phyloP scores from a whole-genome alignment of 225 moss, liverwort and hornwort species.

The Marchantia polymorpha region DNA sequence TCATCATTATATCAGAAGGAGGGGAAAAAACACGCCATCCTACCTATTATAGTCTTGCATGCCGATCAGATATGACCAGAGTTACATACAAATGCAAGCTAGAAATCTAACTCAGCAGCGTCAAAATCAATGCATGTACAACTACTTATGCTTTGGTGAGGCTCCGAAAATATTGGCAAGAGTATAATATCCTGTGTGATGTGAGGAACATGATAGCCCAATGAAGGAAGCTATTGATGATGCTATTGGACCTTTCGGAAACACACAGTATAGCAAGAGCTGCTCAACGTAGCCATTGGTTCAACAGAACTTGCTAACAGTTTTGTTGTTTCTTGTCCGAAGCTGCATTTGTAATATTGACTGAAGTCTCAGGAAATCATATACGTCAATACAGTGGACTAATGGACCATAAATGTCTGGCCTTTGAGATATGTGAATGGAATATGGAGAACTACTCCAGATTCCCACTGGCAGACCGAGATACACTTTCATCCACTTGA shows the following conservation, averaged over 20 bases:
- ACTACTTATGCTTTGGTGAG: background rate
- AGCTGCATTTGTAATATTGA: background rate
- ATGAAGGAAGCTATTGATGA: background rate
- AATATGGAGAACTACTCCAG: background rate
- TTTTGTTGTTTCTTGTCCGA: conserved; percentile 7
- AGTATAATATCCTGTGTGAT: background rate
- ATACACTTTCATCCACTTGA: background rate
- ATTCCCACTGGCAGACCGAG: background rate
- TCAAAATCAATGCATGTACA: conserved; percentile 1
- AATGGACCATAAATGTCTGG: background rate
- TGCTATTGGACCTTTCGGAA: background rate
- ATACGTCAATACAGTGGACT: background rate
- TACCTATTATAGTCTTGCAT: conserved; percentile 8
- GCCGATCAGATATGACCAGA: conserved; percentile 4
- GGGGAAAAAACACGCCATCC: background rate
- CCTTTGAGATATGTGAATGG: background rate
- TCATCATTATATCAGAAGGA: conserved; percentile 3
- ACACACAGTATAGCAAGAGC: background rate
- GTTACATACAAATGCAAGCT: background rate
- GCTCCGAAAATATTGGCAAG: background rate
- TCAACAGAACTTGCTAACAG: background rate
- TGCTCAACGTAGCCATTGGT: background rate
- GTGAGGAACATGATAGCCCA: background rate
- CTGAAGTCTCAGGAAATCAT: background rate
- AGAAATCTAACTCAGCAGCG: background rate